Base-by-base conservation (phyloP, 148 eudicot species). In the Amaranthus palmeri region DNA sequence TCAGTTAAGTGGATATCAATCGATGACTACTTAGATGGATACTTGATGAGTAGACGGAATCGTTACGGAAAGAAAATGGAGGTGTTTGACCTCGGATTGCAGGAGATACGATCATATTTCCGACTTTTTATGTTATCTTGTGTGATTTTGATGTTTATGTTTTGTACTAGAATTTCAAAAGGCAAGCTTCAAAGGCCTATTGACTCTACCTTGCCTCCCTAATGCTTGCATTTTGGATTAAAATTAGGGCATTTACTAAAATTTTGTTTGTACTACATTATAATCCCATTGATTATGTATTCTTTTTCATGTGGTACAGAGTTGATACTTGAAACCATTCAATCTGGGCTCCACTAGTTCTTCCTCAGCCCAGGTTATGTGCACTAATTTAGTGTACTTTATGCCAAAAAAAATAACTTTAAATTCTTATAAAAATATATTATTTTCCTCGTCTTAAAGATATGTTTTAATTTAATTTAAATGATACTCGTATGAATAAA, bases 91-190 rank as follows among this genome's bases (percentile, higher is more conserved):
- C 88, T 91, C 15, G 98, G 98, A 80, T 68, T 93, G 81, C 96
- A 87, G 83, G 98, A 91, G 83, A 88, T 93, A 18, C 80, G 96
- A 72, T 86, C 98, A 4, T 93, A 93, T 77, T 93, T 91, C 75
- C 81, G 98, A 74, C 86, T 93, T 15, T 93, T 93, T 81, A 80
- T 93, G 81, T 73, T 93, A 57, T 93, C 98, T 15, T 89, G 89
- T n/a, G 93, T 91, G 54, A 73, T 93, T 73, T 84, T 93, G 77
- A 76, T 93, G 89, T 93, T 93, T 73, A 93, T 93, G 98, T 93
- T 93, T 68, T 93, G 97, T 82, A 81, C 92, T 25, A 86, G 97
- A 86, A 93, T 93, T 61, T 83, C 96, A 68, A 91, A 91, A 90
- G 88, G 86, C 84, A 91, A 83, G 78, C 77, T 80, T 47, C 83